Evolutionary conservation across 129 eudicot genomes (phyloP).

Genomic region (Lactuca saligna): DNA sequence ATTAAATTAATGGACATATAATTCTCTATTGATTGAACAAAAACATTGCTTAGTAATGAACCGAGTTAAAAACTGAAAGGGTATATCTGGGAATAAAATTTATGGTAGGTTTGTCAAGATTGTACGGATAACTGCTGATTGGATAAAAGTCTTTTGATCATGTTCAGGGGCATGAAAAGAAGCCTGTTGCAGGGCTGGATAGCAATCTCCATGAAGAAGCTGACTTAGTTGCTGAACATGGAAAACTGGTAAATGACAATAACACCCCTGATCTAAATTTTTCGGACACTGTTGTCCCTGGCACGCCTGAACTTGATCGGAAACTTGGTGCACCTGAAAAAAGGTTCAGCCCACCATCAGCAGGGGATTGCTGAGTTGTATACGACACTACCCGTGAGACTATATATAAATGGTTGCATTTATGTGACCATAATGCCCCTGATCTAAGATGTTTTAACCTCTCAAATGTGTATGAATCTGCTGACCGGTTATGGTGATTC

Average conservation of each 20-base stretch:
- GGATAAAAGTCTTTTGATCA: no score
- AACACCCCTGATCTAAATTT: not conserved
- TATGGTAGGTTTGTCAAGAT: no score
- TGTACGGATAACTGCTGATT: no score
- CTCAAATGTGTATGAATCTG: no score
- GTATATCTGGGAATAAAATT: no score
- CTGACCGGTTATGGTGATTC: no score
- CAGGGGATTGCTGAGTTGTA: slow-evolving; percentile 3
- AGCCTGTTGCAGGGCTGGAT: not conserved
- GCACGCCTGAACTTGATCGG: slow-evolving; percentile 27
- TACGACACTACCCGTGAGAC: no score
- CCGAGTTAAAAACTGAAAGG: not conserved
- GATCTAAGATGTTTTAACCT: no score
- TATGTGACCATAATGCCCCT: no score
- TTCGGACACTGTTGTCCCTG: slow-evolving; percentile 17
- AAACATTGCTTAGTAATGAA: not conserved
- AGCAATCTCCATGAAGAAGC: slow-evolving; percentile 12
- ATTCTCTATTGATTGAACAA: not conserved
- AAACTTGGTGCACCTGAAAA: slow-evolving; percentile 15
- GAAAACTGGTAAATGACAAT: not conserved
- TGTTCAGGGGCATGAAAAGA: no score
- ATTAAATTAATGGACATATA: no score
- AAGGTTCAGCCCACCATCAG: slow-evolving; percentile 28
- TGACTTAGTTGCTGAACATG: not conserved
- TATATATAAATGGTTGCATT: no score